Evolutionary conservation across 148 eudicot species (phyloP).

Genomic region (Rhododendron ovatum): DNA sequence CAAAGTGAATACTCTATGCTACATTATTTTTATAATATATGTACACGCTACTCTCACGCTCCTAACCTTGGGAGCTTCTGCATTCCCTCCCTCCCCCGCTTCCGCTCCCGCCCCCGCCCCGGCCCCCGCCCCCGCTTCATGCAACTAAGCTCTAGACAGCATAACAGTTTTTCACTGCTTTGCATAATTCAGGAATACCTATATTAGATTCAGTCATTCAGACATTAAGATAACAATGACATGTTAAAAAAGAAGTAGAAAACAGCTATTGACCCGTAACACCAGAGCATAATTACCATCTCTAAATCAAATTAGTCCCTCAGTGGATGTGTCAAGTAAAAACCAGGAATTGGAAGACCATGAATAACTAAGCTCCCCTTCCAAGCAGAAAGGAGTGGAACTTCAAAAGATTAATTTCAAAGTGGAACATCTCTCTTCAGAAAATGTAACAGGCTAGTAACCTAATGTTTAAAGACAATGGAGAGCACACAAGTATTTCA

Average conservation of each 20-base stretch:
- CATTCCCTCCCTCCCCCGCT: too few relatives aligned
- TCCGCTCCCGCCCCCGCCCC: too few relatives aligned
- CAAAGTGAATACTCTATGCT: too few relatives aligned
- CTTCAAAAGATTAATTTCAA: not conserved
- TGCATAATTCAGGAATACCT: not conserved
- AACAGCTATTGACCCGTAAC: not conserved
- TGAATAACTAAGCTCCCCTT: not conserved
- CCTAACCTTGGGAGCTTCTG: too few relatives aligned
- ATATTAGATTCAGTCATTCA: not conserved
- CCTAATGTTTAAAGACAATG: not conserved
- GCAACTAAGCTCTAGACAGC: not conserved
- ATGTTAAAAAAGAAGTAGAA: not conserved
- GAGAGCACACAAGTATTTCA: not conserved
- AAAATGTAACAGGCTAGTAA: not conserved
- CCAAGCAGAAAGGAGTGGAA: not conserved
- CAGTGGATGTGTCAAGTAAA: not conserved
- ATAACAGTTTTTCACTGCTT: not conserved
- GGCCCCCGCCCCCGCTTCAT: too few relatives aligned
- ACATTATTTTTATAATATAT: too few relatives aligned
- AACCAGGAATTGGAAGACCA: not conserved
- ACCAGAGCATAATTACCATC: not conserved
- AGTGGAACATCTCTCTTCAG: not conserved
- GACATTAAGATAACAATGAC: not conserved
- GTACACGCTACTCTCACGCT: too few relatives aligned
- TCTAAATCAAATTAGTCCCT: not conserved